Evolutionary conservation across 208 protist genomes (phyloP), one percentile per base, ranked within the genome.

Genomic region (Eutreptiella sp.): DNA sequence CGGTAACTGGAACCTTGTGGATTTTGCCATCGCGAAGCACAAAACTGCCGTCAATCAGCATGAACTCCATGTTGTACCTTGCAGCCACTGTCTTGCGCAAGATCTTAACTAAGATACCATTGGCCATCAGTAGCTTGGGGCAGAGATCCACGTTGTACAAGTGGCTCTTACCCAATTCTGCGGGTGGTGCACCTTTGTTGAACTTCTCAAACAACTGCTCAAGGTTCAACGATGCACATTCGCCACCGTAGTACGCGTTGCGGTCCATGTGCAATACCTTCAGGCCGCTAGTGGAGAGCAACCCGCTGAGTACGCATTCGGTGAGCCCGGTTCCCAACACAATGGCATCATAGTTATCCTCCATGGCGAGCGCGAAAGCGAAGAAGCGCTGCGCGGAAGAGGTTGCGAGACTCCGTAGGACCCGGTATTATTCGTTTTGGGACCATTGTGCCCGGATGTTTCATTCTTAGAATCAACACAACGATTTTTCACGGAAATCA

Each of bases 181-280:
- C 69, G 16, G 84, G 79, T 21, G 82, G 81, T 4, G 77, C 66
- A 28, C 69, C 79, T 62, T 87, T 91, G 66, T 80, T 75, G 54
- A 97, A 97, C 67, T 95, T 89, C 64, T 94, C 66, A 72, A 89
- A 97, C 3, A 98, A 70, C 77, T 99, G 95, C 32, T 90, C 78
- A 28, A 99, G 79, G 73, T 97, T 99, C 2, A 99, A 76, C 5
- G 95, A 99, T 11, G 97, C 98, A 69, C 78, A 94, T 59, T 98
- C 97, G 35, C 93, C 97, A 64, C 98, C 98, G 74, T 99, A 99
- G 82, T 99, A 99, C 19, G 87, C 68, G 76, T 99, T 99, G 63
- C 96, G 85, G 74, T 99, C 98, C 70, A 99, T 90, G 62, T 99
- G 97, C 26, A 99, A 82, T 4, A 99, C 96, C 72, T 97, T 98